phyloP scores from a whole-genome alignment of 2,329 filamentous ascomycete species.

The Cladosporium oxysporum region DNA sequence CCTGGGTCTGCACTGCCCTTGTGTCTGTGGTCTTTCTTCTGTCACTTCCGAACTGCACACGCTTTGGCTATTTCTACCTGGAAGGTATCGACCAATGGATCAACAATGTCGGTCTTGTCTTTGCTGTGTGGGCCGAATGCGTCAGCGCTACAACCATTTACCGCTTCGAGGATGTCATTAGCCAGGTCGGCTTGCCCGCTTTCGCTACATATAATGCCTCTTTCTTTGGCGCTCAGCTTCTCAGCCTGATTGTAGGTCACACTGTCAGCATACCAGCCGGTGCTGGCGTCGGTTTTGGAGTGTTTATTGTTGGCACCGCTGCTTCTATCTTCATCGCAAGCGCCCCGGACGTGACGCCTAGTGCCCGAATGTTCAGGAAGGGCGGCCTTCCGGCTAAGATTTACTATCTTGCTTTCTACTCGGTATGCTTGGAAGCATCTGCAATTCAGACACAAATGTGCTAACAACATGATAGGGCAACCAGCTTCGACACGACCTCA shows the following conservation, averaged over 20 bases:
- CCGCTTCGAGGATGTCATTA: slow-evolving; percentile 52
- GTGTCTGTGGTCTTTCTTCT: slow-evolving; percentile 56
- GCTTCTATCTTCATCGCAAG: slow-evolving; percentile 31
- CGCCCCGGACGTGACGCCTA: slow-evolving; percentile 19
- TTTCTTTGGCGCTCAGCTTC: slow-evolving; percentile 55
- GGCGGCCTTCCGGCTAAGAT: slow-evolving; percentile 36
- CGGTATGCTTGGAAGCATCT: slow-evolving; percentile 44
- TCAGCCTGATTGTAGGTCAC: slow-evolving; percentile 55
- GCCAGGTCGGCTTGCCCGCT: slow-evolving; percentile 48
- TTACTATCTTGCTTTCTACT: slow-evolving; percentile 61
- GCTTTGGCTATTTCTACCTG: slow-evolving; percentile 59
- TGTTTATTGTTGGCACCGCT: slow-evolving; percentile 48
- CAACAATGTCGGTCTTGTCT: slow-evolving; percentile 57
- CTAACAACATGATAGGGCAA: slow-evolving; percentile 1
- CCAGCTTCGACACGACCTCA: slow-evolving; percentile 50
- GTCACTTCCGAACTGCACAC: slow-evolving; percentile 58
- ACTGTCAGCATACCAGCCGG: slow-evolving; percentile 36
- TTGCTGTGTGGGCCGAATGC: slow-evolving; percentile 57
- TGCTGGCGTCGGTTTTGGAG: slow-evolving; percentile 49
- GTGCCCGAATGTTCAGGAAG: slow-evolving; percentile 11
- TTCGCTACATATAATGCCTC: slow-evolving; percentile 52
- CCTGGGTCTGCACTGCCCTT: slow-evolving; percentile 52
- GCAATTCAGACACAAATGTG: background rate
- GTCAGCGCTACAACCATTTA: slow-evolving; percentile 56
- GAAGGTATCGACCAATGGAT: slow-evolving; percentile 59